Evolutionary conservation across 495 filamentous ascomycete genomes (phyloP), one percentile per base, ranked within the genome.

Genomic region (Evansstolkia leycettana): DNA sequence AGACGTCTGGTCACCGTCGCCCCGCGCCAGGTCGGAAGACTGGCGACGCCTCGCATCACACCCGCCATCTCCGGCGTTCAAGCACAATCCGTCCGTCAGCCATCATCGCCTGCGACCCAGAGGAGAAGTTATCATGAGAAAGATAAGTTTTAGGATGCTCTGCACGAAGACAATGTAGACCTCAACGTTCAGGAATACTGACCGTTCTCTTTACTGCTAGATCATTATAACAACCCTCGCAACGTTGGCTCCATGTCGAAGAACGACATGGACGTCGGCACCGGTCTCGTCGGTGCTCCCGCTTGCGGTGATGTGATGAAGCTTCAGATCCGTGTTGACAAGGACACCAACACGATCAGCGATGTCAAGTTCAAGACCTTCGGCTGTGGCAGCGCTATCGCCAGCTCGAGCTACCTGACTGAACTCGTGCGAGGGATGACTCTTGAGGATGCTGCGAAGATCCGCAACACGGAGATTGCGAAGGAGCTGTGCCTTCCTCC

Each of bases 311-410:
- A 96, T 60, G 89, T 96, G 45, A 99, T 99, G 84, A 94, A 94
- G 58, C 76, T 99, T 28, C 88, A 99, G 67, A 99, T 99, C 61
- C 80, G 84, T 37, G 92, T 99, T 47, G 85, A 96, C 63, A 83
- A 84, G 33, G 71, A 78, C 25, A 82, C 77, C 54, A 80, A 92
- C 51, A 86, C 77, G 37, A 99, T 99, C 58, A 75, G 73, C 42
- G 92, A 99, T 42, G 87, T 94, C 46, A 86, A 88, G 56, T 94
- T 92, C 73, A 93, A 99, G 76, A 96, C 92, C 0, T 99, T 99
- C 55, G 92, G 92, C 12, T 99, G 92, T 57, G 92, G 92, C 12
- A 85, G 78, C 28, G 92, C 92, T 20, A 99, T 99, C 57, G 87
- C 87, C 24, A 84, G 78, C 19, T 84, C 77, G 9, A 85, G 78